Evolutionary conservation across 2,329 filamentous ascomycete genomes (phyloP).

Genomic region (Rasamsonia emersonii): DNA sequence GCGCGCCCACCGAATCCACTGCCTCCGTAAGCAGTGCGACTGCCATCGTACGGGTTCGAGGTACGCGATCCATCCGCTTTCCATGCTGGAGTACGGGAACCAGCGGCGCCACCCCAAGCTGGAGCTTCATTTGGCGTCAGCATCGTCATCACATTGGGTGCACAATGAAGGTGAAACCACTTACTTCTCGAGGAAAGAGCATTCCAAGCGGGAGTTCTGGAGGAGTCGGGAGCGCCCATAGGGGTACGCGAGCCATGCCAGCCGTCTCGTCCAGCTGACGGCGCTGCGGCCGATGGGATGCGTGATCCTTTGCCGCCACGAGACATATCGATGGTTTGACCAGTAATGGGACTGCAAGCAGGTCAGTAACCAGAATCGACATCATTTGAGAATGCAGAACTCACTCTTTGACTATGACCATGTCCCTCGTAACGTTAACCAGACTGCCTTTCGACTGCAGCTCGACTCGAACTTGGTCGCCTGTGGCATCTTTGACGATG

Average conservation of each 20-base stretch:
- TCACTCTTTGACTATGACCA: conserved; percentile 78
- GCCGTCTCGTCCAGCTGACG: conserved; percentile 34
- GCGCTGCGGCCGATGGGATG: conserved; percentile 38
- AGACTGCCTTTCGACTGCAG: conserved; percentile 91
- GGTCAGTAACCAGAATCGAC: conserved; percentile 10
- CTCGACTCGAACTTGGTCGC: conserved; percentile 78
- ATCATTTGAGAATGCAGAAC: conserved; percentile 15
- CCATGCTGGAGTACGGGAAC: conserved; percentile 44
- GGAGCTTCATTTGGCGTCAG: conserved; percentile 27
- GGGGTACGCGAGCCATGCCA: conserved; percentile 66
- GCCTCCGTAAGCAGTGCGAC: conserved; percentile 69
- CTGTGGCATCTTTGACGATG: conserved; percentile 91
- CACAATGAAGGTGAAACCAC: conserved; percentile 23
- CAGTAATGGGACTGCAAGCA: conserved; percentile 49
- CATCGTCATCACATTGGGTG: conserved; percentile 5
- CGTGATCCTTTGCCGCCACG: conserved; percentile 38
- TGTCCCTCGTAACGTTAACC: conserved; percentile 71
- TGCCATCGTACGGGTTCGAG: conserved; percentile 57
- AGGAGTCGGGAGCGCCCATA: conserved; percentile 49
- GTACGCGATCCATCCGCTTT: conserved; percentile 50
- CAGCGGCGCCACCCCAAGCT: conserved; percentile 30
- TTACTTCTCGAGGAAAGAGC: conserved; percentile 50
- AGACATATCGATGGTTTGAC: conserved; percentile 66
- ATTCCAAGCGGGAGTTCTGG: conserved; percentile 71
- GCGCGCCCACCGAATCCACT: no score